Percentiles rank a stretch among this genome's conserved stretches.
These are phyloP conservation scores for Pinus taeda DNA, from an alignment of 75 land plant species.

Conservation along the genomic window DNA sequence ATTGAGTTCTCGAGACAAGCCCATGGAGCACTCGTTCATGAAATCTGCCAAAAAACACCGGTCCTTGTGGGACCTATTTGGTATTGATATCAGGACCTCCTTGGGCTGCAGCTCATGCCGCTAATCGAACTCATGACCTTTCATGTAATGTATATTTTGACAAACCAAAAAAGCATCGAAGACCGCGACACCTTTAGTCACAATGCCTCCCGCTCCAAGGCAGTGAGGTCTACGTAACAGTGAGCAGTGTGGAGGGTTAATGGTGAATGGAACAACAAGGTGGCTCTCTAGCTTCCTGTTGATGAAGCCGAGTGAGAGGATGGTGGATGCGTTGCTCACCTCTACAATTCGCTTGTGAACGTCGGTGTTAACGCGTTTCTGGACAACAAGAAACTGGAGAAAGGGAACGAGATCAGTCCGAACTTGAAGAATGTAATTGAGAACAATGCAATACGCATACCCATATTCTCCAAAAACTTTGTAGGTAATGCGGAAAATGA, in stretches of 20 bases:
- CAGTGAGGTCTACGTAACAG: too few species aligned
- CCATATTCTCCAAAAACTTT: background rate
- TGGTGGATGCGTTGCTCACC: too few species aligned
- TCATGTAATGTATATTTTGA: constrained; percentile 43
- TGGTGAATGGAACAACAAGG: too few species aligned
- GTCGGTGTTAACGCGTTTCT: background rate
- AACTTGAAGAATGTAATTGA: background rate
- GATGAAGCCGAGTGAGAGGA: too few species aligned
- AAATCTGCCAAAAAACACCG: constrained; percentile 61
- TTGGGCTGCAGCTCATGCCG: constrained; percentile 54
- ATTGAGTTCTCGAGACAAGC: too few species aligned
- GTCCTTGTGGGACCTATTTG: constrained; percentile 32
- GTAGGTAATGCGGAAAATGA: too few species aligned
- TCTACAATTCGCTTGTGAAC: background rate
- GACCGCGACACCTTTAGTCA: too few species aligned
- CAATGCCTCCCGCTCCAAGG: too few species aligned
- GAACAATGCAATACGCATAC: background rate
- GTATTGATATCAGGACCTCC: constrained; percentile 54
- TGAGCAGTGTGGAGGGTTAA: too few species aligned
- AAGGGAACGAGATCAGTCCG: background rate
- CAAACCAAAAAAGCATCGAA: too few species aligned
- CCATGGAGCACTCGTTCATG: too few species aligned
- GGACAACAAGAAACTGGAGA: background rate
- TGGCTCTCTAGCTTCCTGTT: too few species aligned
- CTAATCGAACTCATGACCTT: constrained; percentile 80